Evolutionary conservation across 1,284 basidiomycete genomes (phyloP).

Genomic region (Ceratobasidium sp.): DNA sequence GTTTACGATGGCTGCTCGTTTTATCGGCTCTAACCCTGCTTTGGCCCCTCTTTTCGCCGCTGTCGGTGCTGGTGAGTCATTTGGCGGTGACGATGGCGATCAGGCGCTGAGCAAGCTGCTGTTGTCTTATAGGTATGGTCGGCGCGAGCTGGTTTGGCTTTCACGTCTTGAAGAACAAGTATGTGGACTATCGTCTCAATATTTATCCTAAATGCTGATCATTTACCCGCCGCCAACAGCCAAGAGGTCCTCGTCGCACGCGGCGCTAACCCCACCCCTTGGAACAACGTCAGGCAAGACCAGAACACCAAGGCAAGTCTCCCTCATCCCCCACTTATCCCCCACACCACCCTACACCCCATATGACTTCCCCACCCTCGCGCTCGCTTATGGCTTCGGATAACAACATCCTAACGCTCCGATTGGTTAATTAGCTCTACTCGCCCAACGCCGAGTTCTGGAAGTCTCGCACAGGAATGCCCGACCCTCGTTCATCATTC

Average conservation of each 20-base stretch:
- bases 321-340: neutral
- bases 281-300: conserved; percentile 54
- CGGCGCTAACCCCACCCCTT: conserved; percentile 52
- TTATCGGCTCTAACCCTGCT: conserved; percentile 51
- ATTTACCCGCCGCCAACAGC: conserved; percentile 28
- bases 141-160: conserved; percentile 53
- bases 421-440: conserved; percentile 50
- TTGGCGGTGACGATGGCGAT: neutral
- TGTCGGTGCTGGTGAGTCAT: conserved; percentile 51
- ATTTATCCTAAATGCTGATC: neutral
- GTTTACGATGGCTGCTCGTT: conserved; percentile 48
- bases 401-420: conserved; percentile 34
- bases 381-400: conserved; percentile 2
- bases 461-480: conserved; percentile 50
- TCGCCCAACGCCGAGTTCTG: conserved; percentile 54
- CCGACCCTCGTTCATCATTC: conserved; percentile 54
- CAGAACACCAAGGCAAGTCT: conserved; percentile 53
- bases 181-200: neutral
- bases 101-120: conserved; percentile 9
- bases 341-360: neutral
- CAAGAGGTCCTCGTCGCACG: conserved; percentile 52
- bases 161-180: conserved; percentile 53
- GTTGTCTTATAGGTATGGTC: conserved; percentile 47
- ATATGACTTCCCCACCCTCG: neutral
- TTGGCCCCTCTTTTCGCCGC: conserved; percentile 53